Percentiles rank a stretch among this genome's conserved stretches.
phyloP scores from a whole-genome alignment of 805 yeast species.

The Kluyveromyces lactis region DNA sequence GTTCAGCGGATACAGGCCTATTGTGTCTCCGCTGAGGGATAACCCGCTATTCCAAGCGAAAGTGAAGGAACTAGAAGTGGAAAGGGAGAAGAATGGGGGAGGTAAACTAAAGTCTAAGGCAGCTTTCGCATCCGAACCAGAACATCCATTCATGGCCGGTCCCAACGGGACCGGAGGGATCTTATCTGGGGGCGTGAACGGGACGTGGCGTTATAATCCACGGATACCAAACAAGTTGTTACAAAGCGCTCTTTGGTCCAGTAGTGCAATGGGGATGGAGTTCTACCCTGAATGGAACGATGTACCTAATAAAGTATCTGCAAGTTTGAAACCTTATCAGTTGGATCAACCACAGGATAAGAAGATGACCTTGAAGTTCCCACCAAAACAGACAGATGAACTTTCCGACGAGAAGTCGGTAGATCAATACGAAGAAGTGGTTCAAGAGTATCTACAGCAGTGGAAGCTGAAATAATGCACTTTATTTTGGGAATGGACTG shows the following conservation, averaged over 20 bases:
- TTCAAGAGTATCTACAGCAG: constrained; percentile 3
- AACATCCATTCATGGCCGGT: constrained; percentile 14
- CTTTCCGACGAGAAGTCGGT: constrained; percentile 2
- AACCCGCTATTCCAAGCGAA: constrained; percentile 22
- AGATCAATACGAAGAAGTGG: constrained; percentile 3
- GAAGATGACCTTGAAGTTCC: constrained; percentile 6
- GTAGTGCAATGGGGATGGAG: constrained; percentile 26
- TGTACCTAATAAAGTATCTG: constrained; percentile 19
- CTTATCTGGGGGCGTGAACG: constrained; percentile 24
- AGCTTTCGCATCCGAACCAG: not conserved
- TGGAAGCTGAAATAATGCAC: constrained; percentile 3
- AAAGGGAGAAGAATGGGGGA: not conserved
- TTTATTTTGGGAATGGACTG: too few relatives aligned
- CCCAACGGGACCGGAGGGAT: constrained; percentile 26
- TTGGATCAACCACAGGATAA: not conserved
- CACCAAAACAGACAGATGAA: constrained; percentile 8
- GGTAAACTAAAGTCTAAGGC: not conserved
- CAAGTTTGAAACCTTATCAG: constrained; percentile 24
- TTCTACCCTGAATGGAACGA: constrained; percentile 25
- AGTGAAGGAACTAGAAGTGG: constrained; percentile 3
- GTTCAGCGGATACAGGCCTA: constrained; percentile 28
- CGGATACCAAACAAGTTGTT: constrained; percentile 15
- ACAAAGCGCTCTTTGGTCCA: constrained; percentile 24
- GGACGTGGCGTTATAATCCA: constrained; percentile 26
- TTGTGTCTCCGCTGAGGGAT: constrained; percentile 26